Base-by-base conservation (phyloP, 1,284 basidiomycete genomes). In the Fistulinella cinereoalba region DNA sequence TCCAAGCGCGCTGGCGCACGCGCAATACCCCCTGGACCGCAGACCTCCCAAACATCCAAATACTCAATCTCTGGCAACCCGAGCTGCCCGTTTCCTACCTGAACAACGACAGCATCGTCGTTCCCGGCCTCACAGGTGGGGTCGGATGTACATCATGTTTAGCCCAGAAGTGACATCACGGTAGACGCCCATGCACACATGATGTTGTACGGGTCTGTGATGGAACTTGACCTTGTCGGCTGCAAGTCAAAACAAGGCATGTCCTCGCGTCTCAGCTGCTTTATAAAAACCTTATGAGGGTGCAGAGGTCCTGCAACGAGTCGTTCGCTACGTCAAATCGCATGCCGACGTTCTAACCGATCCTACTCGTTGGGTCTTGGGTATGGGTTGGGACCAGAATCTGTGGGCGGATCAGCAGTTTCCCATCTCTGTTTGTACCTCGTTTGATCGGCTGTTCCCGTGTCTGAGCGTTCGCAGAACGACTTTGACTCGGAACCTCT, bases 381-480 rank as follows among this genome's bases (percentile, higher is more conserved):
- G 92, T 4, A 80, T 88, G 71, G 94, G 93, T 6, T 97, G 94
- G 93, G 91, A 97, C 62, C 93, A 97, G 66, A 96, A 88, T 5
- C 73, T 77, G 48, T 88, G 85, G 85, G 55, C 75, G 1, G 78
- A 73, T 16, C 69, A 76, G 22, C 65, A 74, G 23, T 95, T 93
- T 58, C 93, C 94, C 1, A 86, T 79, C 21, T 86, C 89, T 5
- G 92, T 92, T 55, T 42, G 81, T 65, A 1, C 18, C 32, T 24
- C 15, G n/a, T 38, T 38, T 12, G 11, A 13, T 47, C 9, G 2
- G 16, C 6, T 40, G 11, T 18, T 27, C 19, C 19, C 23, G 37
- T 13, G 27, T 34, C 25, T 40, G 4, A 47, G 31, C 11, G 10
- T 23, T 23, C 13, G 18, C 49, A 85, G 82, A 69, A 71, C 19